Evolutionary conservation across 225 moss, liverwort and hornwort genomes (phyloP).

Genomic region (Polytrichum commune): DNA sequence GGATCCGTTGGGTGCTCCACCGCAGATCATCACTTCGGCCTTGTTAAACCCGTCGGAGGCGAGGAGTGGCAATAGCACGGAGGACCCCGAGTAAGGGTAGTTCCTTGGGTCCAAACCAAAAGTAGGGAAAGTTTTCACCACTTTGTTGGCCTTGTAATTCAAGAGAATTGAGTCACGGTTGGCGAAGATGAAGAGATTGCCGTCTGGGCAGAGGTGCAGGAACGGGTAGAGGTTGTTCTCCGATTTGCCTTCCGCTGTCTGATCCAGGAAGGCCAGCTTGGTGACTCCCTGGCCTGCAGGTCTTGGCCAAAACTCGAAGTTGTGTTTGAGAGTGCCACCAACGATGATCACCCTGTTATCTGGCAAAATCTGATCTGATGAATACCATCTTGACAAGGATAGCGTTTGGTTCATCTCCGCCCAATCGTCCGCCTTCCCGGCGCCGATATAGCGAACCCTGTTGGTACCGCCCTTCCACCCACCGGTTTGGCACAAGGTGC

Average conservation of each 20-base stretch:
- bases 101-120: conserved; percentile 19
- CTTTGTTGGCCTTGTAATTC: conserved; percentile 5
- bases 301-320: conserved; percentile 13
- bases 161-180: conserved; percentile 25
- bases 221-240: conserved; percentile 29
- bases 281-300: not conserved
- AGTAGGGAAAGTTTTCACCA: conserved; percentile 2
- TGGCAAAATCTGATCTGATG: conserved; percentile 11
- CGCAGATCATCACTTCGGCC: conserved; percentile 21
- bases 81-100: conserved; percentile 19
- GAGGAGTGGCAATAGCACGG: conserved; percentile 8
- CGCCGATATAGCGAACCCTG: not conserved
- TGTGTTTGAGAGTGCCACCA: conserved; percentile 4
- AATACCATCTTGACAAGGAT: not conserved
- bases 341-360: conserved; percentile 11
- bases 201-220: conserved; percentile 13
- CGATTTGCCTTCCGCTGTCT: not conserved
- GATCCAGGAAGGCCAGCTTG: not conserved
- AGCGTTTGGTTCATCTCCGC: not conserved
- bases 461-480: conserved; percentile 6
- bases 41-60: not conserved
- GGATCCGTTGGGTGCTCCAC: conserved; percentile 8
- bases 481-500: conserved; percentile 3
- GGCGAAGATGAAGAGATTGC: conserved; percentile 20
- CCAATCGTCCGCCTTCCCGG: conserved; percentile 4